These are phyloP conservation scores for Coemansia umbellata DNA, from an alignment of 192 early-diverging fungal species.

Conservation along the genomic window DNA sequence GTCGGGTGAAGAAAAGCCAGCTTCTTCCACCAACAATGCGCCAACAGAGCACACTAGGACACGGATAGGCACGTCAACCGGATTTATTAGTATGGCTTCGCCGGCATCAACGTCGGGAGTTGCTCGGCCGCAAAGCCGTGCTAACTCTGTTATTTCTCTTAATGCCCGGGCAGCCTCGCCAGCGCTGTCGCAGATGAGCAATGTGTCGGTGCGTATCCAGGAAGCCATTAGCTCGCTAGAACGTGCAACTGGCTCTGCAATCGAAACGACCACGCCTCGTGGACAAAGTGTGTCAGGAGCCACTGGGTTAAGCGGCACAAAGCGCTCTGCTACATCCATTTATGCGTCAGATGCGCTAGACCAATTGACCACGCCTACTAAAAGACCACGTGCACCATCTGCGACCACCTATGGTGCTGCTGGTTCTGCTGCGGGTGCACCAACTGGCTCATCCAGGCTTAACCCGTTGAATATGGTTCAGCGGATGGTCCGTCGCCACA, in stretches of 20 bases:
- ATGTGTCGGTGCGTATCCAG: constrained; percentile 28
- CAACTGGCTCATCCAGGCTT: background rate
- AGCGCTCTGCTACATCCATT: constrained; percentile 7
- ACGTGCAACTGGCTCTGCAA: constrained; percentile 4
- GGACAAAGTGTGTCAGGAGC: background rate
- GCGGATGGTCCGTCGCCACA: constrained; percentile 18
- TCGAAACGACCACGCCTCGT: background rate
- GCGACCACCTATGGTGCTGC: background rate
- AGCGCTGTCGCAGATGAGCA: constrained; percentile 33
- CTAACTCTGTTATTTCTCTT: constrained; percentile 2
- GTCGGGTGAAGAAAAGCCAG: background rate
- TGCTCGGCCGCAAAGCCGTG: constrained; percentile 11
- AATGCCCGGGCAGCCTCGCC: constrained; percentile 29
- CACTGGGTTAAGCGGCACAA: constrained; percentile 14
- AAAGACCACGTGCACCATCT: constrained; percentile 30
- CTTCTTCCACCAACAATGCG: background rate
- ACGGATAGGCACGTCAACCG: constrained; percentile 26
- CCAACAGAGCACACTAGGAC: constrained; percentile 1
- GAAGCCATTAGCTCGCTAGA: constrained; percentile 34
- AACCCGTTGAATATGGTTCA: constrained; percentile 15
- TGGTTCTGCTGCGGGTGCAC: background rate
- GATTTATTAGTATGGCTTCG: constrained; percentile 30
- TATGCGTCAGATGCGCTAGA: constrained; percentile 7
- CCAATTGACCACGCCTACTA: constrained; percentile 22
- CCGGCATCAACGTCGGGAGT: background rate